phyloP scores from a whole-genome alignment of 2,329 filamentous ascomycete species.

The Xenosphaeropsis pyriputrescens region DNA sequence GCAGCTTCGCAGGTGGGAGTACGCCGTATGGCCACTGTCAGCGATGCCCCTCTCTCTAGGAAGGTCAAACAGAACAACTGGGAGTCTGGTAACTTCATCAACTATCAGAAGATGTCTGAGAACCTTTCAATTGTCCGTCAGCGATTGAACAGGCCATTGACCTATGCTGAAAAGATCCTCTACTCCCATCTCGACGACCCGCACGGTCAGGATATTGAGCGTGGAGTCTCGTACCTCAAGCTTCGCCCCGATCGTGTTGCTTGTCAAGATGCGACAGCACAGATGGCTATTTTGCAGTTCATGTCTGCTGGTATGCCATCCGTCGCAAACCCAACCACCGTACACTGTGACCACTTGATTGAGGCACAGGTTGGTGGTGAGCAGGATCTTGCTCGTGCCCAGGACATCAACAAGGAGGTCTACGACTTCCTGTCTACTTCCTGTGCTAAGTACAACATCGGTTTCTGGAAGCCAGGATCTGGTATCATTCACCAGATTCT shows the following conservation, averaged over 20 bases:
- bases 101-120: constrained; percentile 99
- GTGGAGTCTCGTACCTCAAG: constrained; percentile 90
- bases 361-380: constrained; percentile 87
- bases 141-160: constrained; percentile 84
- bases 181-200: constrained; percentile 98
- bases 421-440: constrained; percentile 92
- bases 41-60: constrained; percentile 74
- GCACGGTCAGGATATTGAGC: constrained; percentile 89
- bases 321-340: constrained; percentile 86
- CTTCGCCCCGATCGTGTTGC: constrained; percentile 94
- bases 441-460: constrained; percentile 99
- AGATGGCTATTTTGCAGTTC: constrained; percentile 99
- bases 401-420: constrained; percentile 96
- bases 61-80: constrained; percentile 98
- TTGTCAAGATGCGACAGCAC: constrained; percentile 97
- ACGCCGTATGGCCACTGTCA: constrained; percentile 70
- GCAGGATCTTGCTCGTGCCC: constrained; percentile 85
- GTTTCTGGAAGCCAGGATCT: constrained; percentile 97
- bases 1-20: constrained; percentile 43
- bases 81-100: constrained; percentile 95
- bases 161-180: constrained; percentile 94
- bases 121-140: constrained; percentile 83
- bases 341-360: constrained; percentile 99
- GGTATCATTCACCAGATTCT: constrained; percentile 99
- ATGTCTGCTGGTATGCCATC: constrained; percentile 97